Evolutionary conservation across 2,329 filamentous ascomycete genomes (phyloP), one percentile per base, ranked within the genome.

Genomic region (Ascochyta viciae-villosae): DNA sequence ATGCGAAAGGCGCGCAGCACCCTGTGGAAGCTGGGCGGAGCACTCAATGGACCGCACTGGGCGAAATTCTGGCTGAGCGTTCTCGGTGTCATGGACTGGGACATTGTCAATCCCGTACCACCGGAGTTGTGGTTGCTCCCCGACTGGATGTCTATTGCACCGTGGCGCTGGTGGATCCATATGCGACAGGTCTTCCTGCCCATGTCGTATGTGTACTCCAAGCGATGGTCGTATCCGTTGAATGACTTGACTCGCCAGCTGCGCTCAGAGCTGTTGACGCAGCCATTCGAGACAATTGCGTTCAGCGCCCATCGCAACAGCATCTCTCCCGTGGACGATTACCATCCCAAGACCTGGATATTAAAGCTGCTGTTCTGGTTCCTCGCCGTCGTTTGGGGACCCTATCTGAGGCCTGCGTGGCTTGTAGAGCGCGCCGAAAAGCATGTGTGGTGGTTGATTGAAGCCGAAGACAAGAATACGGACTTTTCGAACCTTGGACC

Each of bases 111-210:
- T 67, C 95, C 95, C 0, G 87, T 95, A 2, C 95, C 95, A 1
- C 91, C 95, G 0, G 95, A 99, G 78, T 76, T 98, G 40, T 99
- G 95, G 95, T 82, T 96, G 37, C 79, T 97, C 3, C 93, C 93
- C 0, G 91, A 96, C 74, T 96, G 92, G 92, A 84, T 92, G 3
- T 93, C 93, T 0, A 84, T 96, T 70, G 87, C 92, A 5, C 94
- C 94, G 0, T 96, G 92, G 92, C 83, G 92, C 63, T 97, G 94
- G 93, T 97, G 93, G 94, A 91, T 98, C 68, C 95, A 99, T 68
- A 97, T 97, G 76, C 91, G 95, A n/a, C 87, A 90, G 76, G 93
- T 99, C n/a, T 96, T 94, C 69, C 75, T 96, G 44, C 89, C 93
- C 5, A 97, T 98, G 92, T 87, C 89, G 0, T 97, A 90, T 71